Evolutionary conservation across 306 rosid genomes (phyloP).

Genomic region (Cotoneaster glaucophyllus): DNA sequence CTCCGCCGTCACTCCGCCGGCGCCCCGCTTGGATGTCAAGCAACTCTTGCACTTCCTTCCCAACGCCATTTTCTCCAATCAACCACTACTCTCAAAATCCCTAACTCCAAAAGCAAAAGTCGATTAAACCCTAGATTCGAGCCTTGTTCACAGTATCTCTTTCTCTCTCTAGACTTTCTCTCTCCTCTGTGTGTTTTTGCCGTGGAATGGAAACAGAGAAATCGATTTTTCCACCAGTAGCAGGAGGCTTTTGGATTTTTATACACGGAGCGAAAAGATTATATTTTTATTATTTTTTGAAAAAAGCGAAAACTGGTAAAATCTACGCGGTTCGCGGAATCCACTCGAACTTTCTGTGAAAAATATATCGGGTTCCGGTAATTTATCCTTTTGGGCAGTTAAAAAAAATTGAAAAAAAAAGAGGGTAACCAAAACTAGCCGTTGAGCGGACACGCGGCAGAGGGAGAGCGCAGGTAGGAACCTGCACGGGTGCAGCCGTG

Average conservation of each 20-base stretch:
- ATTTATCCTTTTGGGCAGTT: constrained; percentile 43
- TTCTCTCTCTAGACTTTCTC: not conserved
- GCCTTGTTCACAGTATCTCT: not conserved
- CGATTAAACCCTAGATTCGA: not conserved
- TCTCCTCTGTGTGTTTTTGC: not conserved
- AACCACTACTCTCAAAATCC: not conserved
- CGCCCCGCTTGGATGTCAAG: constrained; percentile 20
- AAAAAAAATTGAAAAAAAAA: constrained; percentile 13
- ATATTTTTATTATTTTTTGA: not conserved
- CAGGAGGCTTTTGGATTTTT: not conserved
- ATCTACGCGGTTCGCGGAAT: constrained; percentile 44
- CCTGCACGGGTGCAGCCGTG: constrained; percentile 13
- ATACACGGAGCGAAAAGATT: not conserved
- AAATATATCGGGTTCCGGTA: not conserved
- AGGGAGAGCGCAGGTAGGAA: not conserved
- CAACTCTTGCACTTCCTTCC: constrained; percentile 28
- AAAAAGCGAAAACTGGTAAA: not conserved
- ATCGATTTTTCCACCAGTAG: not conserved
- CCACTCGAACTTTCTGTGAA: constrained; percentile 47
- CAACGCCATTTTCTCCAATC: constrained; percentile 31
- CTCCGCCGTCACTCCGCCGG: constrained; percentile 7
- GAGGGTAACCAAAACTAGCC: constrained; percentile 50
- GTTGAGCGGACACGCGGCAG: constrained; percentile 56
- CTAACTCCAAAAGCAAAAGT: not conserved
- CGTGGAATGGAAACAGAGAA: not conserved